A percentile compares a stretch with the other conserved stretches of the same genome.
Evolutionary conservation across 2,329 filamentous ascomycete species (phyloP).

Genomic region (Verticillium isaacii): DNA sequence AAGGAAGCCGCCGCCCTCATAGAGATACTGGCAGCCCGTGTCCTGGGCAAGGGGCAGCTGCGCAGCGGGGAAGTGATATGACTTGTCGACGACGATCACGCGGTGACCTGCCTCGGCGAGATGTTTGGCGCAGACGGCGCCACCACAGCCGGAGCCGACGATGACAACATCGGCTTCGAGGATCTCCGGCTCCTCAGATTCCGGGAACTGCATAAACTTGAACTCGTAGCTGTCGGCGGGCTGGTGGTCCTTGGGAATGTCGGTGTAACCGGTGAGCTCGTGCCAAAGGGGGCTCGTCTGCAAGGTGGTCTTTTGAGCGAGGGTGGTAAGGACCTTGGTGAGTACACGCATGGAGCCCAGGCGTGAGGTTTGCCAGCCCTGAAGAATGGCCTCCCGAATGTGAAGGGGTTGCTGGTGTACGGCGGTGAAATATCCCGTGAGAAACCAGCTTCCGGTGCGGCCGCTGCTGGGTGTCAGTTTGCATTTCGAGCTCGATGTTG

Average conservation of each 20-base stretch:
- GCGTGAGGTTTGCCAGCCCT: conserved; percentile 56
- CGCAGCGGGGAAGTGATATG: conserved; percentile 67
- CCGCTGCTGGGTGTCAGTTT: conserved; percentile 38
- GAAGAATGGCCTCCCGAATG: conserved; percentile 57
- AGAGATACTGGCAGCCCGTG: conserved; percentile 59
- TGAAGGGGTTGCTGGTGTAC: conserved; percentile 56
- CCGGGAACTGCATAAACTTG: conserved; percentile 51
- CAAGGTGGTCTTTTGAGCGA: conserved; percentile 51
- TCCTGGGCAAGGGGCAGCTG: conserved; percentile 70
- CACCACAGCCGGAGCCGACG: conserved; percentile 83
- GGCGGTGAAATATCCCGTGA: conserved; percentile 64
- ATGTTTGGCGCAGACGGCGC: conserved; percentile 75
- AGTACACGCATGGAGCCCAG: conserved; percentile 50
- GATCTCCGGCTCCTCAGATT: conserved; percentile 42
- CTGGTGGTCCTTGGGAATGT: conserved; percentile 46
- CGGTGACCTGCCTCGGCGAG: conserved; percentile 69
- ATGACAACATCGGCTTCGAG: conserved; percentile 79
- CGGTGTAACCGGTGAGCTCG: conserved; percentile 52
- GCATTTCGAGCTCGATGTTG: background rate
- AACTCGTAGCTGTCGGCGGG: conserved; percentile 50
- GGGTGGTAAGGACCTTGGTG: conserved; percentile 47
- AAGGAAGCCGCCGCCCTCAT: conserved; percentile 59
- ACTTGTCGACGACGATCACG: conserved; percentile 80
- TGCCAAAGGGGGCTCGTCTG: conserved; percentile 51
- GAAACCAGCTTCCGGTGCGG: conserved; percentile 55